These are phyloP conservation scores for Digitaria exilis DNA, from an alignment of 202 grass and related monocot species.

Conservation along the genomic window DNA sequence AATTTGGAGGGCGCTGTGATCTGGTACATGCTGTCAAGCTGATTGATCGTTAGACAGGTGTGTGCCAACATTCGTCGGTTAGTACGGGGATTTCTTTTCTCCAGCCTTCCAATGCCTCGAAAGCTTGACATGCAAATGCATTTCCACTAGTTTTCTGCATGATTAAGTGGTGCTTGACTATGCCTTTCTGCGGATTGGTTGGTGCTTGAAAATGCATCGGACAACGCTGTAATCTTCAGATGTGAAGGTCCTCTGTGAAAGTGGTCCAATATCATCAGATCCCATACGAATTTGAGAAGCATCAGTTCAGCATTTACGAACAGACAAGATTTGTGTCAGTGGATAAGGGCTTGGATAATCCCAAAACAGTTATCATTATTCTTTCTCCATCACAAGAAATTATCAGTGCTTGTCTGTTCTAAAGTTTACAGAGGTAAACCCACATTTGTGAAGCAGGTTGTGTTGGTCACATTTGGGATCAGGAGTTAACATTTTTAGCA, in stretches of 20 bases:
- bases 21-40: constrained; percentile 27
- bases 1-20: background rate
- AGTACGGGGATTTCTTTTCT: no score
- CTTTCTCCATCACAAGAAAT: background rate
- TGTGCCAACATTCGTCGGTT: no score
- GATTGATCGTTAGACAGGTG: background rate
- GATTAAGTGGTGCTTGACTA: no score
- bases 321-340: background rate
- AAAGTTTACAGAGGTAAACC: background rate
- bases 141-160: no score
- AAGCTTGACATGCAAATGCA: no score
- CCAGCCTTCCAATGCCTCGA: no score
- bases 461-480: background rate
- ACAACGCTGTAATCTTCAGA: background rate
- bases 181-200: background rate
- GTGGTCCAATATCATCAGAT: background rate
- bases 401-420: background rate
- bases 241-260: no score
- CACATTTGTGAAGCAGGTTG: background rate
- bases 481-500: background rate
- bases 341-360: background rate
- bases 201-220: background rate
- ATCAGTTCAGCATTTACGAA: background rate
- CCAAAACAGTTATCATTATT: background rate
- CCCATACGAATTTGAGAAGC: background rate